Percentiles rank a stretch among this genome's conserved stretches.
Conservation (phyloP, 805 yeast genomes). For the Metschnikowia sp. region DNA sequence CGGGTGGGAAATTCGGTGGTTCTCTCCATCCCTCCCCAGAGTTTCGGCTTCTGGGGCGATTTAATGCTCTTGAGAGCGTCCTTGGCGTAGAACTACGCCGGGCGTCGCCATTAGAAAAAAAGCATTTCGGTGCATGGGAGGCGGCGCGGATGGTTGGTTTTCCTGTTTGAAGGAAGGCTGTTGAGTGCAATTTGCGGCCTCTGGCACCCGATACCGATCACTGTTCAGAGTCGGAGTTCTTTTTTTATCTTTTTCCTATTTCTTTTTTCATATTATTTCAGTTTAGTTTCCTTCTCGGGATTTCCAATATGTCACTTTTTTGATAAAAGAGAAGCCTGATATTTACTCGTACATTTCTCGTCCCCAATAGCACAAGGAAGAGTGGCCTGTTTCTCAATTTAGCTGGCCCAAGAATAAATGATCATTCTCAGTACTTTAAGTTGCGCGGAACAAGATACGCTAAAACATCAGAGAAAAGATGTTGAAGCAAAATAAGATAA, state of each 20-base stretch:
- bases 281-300: no score
- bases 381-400: no score
- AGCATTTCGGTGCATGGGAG: conserved; percentile 45
- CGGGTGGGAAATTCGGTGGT: conserved; percentile 69
- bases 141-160: conserved; percentile 56
- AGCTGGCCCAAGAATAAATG: no score
- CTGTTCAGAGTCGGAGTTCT: conserved; percentile 43
- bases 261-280: neutral
- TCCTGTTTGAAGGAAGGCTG: conserved; percentile 34
- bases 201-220: conserved; percentile 63
- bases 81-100: conserved; percentile 54
- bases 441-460: no score
- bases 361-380: no score
- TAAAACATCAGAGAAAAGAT: no score
- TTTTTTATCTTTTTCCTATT: conserved; percentile 1
- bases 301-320: no score
- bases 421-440: no score
- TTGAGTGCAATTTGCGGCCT: conserved; percentile 63
- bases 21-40: conserved; percentile 37
- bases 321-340: no score
- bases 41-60: conserved; percentile 7
- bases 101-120: conserved; percentile 56
- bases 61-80: conserved; percentile 53
- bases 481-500: no score
- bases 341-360: no score